Evolutionary conservation across 306 rosid genomes (phyloP).

Genomic region (Prunus davidiana): DNA sequence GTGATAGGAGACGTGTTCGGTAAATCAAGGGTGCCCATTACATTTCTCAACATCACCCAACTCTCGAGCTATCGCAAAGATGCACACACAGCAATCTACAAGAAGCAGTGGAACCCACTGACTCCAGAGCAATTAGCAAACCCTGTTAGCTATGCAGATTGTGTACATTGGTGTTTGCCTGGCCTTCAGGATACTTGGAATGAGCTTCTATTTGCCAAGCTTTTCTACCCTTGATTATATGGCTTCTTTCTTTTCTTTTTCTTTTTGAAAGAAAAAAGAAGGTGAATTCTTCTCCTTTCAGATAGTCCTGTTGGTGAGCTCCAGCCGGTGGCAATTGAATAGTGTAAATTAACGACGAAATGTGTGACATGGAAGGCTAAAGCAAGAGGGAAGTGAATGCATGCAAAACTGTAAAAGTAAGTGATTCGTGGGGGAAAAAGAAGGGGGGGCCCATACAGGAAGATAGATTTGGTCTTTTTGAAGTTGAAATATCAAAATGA

Average conservation of each 20-base stretch:
- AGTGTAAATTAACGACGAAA: not conserved
- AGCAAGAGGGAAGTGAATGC: not conserved
- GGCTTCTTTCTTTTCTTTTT: not conserved
- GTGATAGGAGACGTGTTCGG: slow-evolving; percentile 71
- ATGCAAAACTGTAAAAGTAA: slow-evolving; percentile 3
- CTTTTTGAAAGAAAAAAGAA: not conserved
- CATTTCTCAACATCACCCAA: slow-evolving; percentile 86
- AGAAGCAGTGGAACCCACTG: slow-evolving; percentile 88
- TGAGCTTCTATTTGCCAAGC: slow-evolving; percentile 83
- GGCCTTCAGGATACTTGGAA: slow-evolving; percentile 99
- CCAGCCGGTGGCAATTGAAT: not conserved
- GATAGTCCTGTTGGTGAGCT: slow-evolving; percentile 4
- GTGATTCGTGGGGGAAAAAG: too few relatives aligned
- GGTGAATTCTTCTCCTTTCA: not conserved
- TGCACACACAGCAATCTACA: slow-evolving; percentile 89
- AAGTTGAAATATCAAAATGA: slow-evolving; percentile 3
- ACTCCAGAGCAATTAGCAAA: slow-evolving; percentile 75
- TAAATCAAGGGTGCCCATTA: slow-evolving; percentile 61
- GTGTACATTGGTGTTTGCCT: slow-evolving; percentile 96
- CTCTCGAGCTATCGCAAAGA: slow-evolving; percentile 79
- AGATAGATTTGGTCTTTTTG: slow-evolving; percentile 17
- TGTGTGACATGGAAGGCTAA: not conserved
- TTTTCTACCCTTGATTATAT: slow-evolving; percentile 58
- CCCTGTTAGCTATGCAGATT: slow-evolving; percentile 88
- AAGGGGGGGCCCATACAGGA: not conserved